phyloP scores from a whole-genome alignment of 2,329 filamentous ascomycete species.

The Ceratocystis huliohia region DNA sequence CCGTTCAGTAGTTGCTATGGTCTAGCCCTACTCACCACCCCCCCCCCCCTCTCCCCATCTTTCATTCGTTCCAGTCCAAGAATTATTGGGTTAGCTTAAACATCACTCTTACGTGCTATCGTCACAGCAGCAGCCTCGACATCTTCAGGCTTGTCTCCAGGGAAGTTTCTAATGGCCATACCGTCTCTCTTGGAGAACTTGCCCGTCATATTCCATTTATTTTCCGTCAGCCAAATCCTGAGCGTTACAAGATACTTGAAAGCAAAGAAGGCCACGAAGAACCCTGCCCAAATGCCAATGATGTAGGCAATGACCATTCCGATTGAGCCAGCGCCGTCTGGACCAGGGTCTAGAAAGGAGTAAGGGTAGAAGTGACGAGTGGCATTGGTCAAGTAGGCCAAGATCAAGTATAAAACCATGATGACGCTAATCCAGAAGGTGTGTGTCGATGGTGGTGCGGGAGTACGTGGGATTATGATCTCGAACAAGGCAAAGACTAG shows the following conservation, averaged over 20 bases:
- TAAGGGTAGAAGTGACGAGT: conserved; percentile 67
- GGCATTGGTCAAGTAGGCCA: conserved; percentile 61
- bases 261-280: conserved; percentile 40
- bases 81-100: background rate
- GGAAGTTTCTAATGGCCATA: background rate
- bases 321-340: conserved; percentile 34
- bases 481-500: conserved; percentile 62
- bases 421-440: conserved; percentile 56
- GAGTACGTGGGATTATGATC: conserved; percentile 54
- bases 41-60: background rate
- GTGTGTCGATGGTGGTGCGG: conserved; percentile 48
- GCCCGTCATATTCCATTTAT: conserved; percentile 33
- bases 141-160: conserved; percentile 21
- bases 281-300: conserved; percentile 43
- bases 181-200: conserved; percentile 29
- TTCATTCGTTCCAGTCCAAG: background rate
- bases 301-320: conserved; percentile 50
- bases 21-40: no score
- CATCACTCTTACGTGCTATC: background rate
- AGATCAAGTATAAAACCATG: conserved; percentile 55
- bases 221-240: conserved; percentile 39
- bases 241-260: conserved; percentile 40
- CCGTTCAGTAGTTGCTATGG: no score
- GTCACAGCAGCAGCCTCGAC: conserved; percentile 23
- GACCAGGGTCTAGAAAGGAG: conserved; percentile 54